Percentiles rank a stretch among this genome's conserved stretches.
phyloP scores from a whole-genome alignment of 1,139 yeast species.

The Martiniozyma asiatica region DNA sequence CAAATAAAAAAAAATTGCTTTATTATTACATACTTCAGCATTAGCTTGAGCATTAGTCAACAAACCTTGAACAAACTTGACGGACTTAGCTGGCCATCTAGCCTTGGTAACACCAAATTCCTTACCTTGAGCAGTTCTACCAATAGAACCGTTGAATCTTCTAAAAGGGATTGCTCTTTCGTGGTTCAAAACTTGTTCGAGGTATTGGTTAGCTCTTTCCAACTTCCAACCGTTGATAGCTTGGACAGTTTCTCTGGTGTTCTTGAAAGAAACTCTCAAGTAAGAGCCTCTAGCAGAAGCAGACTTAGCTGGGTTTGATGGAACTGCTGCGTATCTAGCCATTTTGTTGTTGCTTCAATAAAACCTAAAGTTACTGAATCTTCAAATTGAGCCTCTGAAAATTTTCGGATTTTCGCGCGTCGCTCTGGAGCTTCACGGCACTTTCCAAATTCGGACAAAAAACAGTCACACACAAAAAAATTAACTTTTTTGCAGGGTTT shows the following conservation, averaged over 20 bases:
- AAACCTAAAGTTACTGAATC: too few species aligned
- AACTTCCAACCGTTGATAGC: conserved; percentile 98
- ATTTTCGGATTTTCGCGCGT: too few species aligned
- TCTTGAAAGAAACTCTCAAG: conserved; percentile 99
- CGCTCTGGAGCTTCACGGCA: too few species aligned
- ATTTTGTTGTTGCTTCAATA: conserved; percentile 24
- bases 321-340: conserved; percentile 97
- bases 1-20: background rate
- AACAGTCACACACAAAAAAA: background rate
- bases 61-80: conserved; percentile 88
- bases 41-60: conserved; percentile 97
- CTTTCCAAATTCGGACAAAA: too few species aligned
- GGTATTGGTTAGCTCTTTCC: conserved; percentile 91
- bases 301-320: conserved; percentile 99
- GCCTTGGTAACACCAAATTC: conserved; percentile 99
- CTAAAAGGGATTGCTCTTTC: conserved; percentile 99
- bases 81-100: conserved; percentile 99
- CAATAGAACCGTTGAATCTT: conserved; percentile 92
- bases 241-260: conserved; percentile 99
- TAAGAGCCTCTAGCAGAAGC: conserved; percentile 99
- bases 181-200: conserved; percentile 93
- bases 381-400: too few species aligned
- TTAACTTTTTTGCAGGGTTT: background rate
- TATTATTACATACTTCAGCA: conserved; percentile 57
- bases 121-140: conserved; percentile 99